phyloP scores from a whole-genome alignment of 306 rosid genomes.

The Acacia crassicarpa region DNA sequence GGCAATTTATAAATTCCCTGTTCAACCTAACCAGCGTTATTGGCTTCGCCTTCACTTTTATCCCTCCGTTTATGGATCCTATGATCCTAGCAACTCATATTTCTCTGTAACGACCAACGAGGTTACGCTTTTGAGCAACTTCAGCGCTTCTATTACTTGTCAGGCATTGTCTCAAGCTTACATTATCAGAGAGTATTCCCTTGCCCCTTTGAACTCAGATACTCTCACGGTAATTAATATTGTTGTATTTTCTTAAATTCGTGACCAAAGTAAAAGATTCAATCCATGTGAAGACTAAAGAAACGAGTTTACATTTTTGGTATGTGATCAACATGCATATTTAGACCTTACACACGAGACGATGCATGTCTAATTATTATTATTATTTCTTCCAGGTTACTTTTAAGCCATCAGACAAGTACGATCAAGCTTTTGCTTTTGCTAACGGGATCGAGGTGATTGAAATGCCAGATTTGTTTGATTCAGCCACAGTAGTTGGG shows the following conservation, averaged over 20 bases:
- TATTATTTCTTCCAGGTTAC: background rate
- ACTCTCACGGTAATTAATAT: slow-evolving; percentile 6
- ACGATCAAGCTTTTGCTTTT: slow-evolving; percentile 39
- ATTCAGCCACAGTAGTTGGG: slow-evolving; percentile 31
- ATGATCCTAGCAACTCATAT: slow-evolving; percentile 32
- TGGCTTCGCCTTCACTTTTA: slow-evolving; percentile 59
- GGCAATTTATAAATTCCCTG: slow-evolving; percentile 37
- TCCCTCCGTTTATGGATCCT: slow-evolving; percentile 34
- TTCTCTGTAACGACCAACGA: slow-evolving; percentile 42
- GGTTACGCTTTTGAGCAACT: slow-evolving; percentile 42
- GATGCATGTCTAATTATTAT: too few species aligned
- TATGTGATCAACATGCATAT: background rate
- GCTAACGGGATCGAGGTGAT: slow-evolving; percentile 45
- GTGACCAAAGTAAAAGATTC: background rate
- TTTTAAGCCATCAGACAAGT: slow-evolving; percentile 46
- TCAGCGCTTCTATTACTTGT: slow-evolving; percentile 45
- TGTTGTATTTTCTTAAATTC: background rate
- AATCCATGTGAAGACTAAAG: background rate
- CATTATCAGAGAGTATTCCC: slow-evolving; percentile 44
- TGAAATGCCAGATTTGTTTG: slow-evolving; percentile 42
- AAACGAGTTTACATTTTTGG: background rate
- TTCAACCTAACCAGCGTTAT: slow-evolving; percentile 34
- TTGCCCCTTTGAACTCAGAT: slow-evolving; percentile 37
- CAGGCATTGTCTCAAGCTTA: slow-evolving; percentile 57
- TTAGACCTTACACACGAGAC: background rate